These are phyloP conservation scores for Phaeophleospora eucalypticola DNA, from an alignment of 2,329 filamentous ascomycete species.

Conservation along the genomic window DNA sequence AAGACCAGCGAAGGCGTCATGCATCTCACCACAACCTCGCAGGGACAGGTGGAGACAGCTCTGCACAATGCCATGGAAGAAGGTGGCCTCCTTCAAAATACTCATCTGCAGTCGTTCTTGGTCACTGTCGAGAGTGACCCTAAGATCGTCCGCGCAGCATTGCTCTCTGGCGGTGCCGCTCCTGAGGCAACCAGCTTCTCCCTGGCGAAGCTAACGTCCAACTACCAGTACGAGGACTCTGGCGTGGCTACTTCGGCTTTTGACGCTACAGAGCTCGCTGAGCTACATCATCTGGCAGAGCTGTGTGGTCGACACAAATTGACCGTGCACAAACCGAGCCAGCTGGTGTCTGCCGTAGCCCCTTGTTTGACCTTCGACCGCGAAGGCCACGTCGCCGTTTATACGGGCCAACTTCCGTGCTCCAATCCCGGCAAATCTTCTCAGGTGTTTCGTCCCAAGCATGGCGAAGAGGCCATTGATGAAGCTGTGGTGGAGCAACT, in stretches of 20 bases:
- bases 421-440: constrained; percentile 32
- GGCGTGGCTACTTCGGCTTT: constrained; percentile 18
- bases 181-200: constrained; percentile 25
- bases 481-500: constrained; percentile 34
- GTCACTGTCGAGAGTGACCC: constrained; percentile 7
- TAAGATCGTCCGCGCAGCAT: constrained; percentile 8
- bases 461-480: constrained; percentile 32
- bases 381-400: constrained; percentile 34
- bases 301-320: constrained; percentile 32
- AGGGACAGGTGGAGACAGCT: constrained; percentile 29
- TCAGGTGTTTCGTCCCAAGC: constrained; percentile 33
- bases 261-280: constrained; percentile 20
- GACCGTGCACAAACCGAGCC: constrained; percentile 28
- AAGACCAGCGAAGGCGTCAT: constrained; percentile 30
- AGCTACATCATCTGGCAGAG: constrained; percentile 30
- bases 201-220: constrained; percentile 6
- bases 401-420: constrained; percentile 34
- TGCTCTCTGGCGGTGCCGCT: constrained; percentile 23
- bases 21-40: constrained; percentile 24
- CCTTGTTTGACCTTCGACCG: constrained; percentile 36
- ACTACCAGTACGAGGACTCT: constrained; percentile 18
- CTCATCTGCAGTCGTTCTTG: constrained; percentile 10
- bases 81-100: constrained; percentile 20
- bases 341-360: constrained; percentile 28
- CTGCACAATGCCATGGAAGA: constrained; percentile 27